phyloP scores from a whole-genome alignment of 441 rosid genomes.

The Pelargonium australe region DNA sequence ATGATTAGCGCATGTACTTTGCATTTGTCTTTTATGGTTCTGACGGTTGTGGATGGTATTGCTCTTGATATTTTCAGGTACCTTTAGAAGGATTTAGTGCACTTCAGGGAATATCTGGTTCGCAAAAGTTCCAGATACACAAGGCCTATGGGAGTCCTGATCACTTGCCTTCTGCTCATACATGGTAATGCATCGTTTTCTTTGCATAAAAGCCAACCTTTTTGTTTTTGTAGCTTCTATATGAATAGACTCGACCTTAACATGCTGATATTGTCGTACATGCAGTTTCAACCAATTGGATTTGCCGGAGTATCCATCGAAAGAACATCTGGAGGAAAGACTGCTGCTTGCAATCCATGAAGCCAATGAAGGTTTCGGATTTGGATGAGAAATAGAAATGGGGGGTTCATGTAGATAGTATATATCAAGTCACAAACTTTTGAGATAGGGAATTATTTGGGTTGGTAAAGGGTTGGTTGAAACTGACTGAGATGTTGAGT shows the following conservation, averaged over 20 bases:
- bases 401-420: neutral
- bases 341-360: constrained; percentile 91
- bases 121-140: constrained; percentile 8
- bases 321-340: constrained; percentile 79
- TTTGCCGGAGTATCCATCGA: constrained; percentile 79
- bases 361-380: constrained; percentile 95
- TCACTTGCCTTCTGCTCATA: constrained; percentile 34
- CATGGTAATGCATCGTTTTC: constrained; percentile 50
- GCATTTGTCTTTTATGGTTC: too few species aligned
- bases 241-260: neutral
- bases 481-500: too few species aligned
- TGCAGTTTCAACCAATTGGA: constrained; percentile 95
- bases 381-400: constrained; percentile 37
- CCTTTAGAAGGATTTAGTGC: constrained; percentile 9
- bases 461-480: too few species aligned
- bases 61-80: constrained; percentile 2
- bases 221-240: neutral
- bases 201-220: neutral
- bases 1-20: too few species aligned
- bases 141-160: constrained; percentile 8
- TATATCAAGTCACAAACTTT: too few species aligned
- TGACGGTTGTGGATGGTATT: neutral
- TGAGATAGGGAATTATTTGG: too few species aligned
- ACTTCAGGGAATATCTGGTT: constrained; percentile 7
- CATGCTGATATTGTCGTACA: neutral